phyloP scores from a whole-genome alignment of 768 basidiomycete genomes.

The Mycena vitilis region DNA sequence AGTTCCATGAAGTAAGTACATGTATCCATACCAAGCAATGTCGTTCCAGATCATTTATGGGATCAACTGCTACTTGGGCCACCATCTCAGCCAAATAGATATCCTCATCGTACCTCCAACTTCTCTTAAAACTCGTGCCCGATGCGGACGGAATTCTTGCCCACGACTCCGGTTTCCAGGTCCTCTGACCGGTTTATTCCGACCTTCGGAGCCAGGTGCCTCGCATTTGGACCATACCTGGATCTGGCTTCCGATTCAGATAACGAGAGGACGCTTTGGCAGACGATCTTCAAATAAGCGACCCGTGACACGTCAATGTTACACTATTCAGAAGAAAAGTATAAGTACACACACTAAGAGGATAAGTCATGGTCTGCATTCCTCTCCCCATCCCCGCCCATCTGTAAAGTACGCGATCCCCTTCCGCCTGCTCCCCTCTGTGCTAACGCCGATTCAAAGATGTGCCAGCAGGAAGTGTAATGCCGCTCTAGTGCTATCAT shows the following conservation, averaged over 20 bases:
- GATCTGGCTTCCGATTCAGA: slow-evolving; percentile 33
- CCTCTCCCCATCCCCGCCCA: slow-evolving; percentile 10
- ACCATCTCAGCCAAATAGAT: neutral
- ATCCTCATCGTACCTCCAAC: no score
- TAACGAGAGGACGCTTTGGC: slow-evolving; percentile 28
- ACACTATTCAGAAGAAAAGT: slow-evolving; percentile 29
- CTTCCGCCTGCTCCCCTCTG: neutral
- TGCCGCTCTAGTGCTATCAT: slow-evolving; percentile 33
- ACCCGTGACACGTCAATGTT: slow-evolving; percentile 39
- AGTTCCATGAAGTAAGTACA: neutral
- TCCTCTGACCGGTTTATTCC: slow-evolving; percentile 27
- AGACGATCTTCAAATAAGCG: slow-evolving; percentile 30
- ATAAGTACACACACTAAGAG: slow-evolving; percentile 32
- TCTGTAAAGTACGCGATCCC: neutral
- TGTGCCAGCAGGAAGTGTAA: slow-evolving; percentile 74
- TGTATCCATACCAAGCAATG: slow-evolving; percentile 25
- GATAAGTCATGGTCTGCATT: slow-evolving; percentile 8
- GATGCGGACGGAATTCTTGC: slow-evolving; percentile 14
- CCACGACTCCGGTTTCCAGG: slow-evolving; percentile 6
- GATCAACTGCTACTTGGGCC: neutral
- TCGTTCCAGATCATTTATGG: slow-evolving; percentile 11
- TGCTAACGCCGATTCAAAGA: slow-evolving; percentile 38
- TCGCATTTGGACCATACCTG: slow-evolving; percentile 23
- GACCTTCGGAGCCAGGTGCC: slow-evolving; percentile 29
- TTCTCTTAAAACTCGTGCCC: slow-evolving; percentile 33